Conservation (phyloP, 805 yeast genomes). For the Zygotorulaspora sp. region DNA sequence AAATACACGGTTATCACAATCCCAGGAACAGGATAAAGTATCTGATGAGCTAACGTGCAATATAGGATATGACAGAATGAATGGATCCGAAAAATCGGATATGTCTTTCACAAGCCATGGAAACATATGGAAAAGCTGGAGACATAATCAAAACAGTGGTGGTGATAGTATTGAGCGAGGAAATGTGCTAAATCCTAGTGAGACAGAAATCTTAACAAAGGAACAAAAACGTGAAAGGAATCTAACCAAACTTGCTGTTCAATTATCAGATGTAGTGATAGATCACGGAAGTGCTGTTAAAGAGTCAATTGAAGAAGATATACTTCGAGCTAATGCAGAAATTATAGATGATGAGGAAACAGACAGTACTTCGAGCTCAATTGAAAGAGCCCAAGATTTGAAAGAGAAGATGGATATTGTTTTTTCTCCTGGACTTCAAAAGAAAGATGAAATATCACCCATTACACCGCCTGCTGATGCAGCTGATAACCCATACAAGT, state of each 20-base stretch:
- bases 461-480: constrained; percentile 19
- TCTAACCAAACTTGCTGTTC: constrained; percentile 12
- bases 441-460: constrained; percentile 18
- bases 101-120: constrained; percentile 5
- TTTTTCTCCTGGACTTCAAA: constrained; percentile 8
- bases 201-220: constrained; percentile 5
- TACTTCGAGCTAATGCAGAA: constrained; percentile 1
- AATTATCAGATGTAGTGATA: constrained; percentile 8
- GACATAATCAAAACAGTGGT: constrained; percentile 5
- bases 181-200: neutral
- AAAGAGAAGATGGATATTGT: constrained; percentile 16
- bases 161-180: constrained; percentile 5
- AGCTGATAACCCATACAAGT: constrained; percentile 21
- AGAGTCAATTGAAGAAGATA: neutral
- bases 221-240: constrained; percentile 16
- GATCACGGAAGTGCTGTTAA: neutral
- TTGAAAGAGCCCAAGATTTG: constrained; percentile 15
- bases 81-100: constrained; percentile 2
- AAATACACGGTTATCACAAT: neutral
- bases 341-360: constrained; percentile 1
- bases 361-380: constrained; percentile 17
- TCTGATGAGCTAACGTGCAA: neutral
- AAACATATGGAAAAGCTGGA: constrained; percentile 24
- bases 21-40: neutral
- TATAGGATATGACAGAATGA: neutral